Evolutionary conservation across 1,284 basidiomycete species (phyloP), one percentile per base, ranked within the genome.

Genomic region (Ustilago lituana): DNA sequence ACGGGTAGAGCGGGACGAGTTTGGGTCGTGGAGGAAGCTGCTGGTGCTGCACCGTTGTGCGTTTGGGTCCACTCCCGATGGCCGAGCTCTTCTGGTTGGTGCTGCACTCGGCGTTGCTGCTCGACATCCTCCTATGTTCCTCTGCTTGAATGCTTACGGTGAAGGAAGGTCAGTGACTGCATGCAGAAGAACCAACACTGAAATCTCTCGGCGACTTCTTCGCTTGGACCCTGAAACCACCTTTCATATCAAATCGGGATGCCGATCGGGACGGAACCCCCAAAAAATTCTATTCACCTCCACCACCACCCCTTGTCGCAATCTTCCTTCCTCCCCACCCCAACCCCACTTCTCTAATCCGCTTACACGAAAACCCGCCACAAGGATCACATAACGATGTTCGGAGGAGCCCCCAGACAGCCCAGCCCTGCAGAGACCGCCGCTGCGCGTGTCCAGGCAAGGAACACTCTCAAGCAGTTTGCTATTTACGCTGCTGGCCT

Each of bases 391-490:
- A 29, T 20, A 43, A 61, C 19, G 14, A 71, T 71, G 68, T 71
- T 71, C 47, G 68, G 68, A 51, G 68, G 68, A 35, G 59, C 58
- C 6, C 67, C 67, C 26, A 35, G 47, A n/a, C 53, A 64, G 54
- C 68, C 63, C 5, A 43, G 37, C 14, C 38, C 68, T 12, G 38
- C 40, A 15, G 68, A 71, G 37, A 41, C 58, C 8, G 68, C 68
- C 22, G 54, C 48, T 4, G 68, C 63, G 8, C 58, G 58, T 11
- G 17, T 66, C 14, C 57, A 61, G 35, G 59, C 62, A 3, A 36
- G 68, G 12, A 44, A 47, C 36, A 71, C 68, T 15, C 41, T 71
- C 37, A 44, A 35, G 14, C 43, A 50, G 22, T 61, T 65, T 35
- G 63, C 53, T 5, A 24, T 59, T 24, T 66, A 62, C 41, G 58